These are phyloP conservation scores for Lactarius quietus DNA, from an alignment of 768 basidiomycete species.

Conservation along the genomic window DNA sequence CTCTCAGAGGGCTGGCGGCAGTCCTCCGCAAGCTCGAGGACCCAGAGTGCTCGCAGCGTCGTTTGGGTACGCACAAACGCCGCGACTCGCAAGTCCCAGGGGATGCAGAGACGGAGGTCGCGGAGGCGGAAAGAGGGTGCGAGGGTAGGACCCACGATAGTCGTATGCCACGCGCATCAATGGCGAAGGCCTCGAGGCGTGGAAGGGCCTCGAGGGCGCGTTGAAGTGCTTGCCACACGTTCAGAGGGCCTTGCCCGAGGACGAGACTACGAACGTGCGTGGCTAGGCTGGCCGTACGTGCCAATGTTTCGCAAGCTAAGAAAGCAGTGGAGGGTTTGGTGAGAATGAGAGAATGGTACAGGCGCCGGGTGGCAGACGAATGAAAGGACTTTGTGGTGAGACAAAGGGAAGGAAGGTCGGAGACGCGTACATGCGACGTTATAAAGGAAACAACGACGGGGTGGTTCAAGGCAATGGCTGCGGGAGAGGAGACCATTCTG, in stretches of 20 bases:
- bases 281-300: slow-evolving; percentile 36
- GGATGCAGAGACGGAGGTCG: slow-evolving; percentile 46
- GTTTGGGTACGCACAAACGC: slow-evolving; percentile 48
- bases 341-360: slow-evolving; percentile 45
- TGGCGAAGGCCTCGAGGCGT: slow-evolving; percentile 42
- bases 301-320: slow-evolving; percentile 40
- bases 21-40: slow-evolving; percentile 20
- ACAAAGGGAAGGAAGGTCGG: slow-evolving; percentile 44
- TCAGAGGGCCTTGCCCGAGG: slow-evolving; percentile 27
- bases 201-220: slow-evolving; percentile 42
- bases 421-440: slow-evolving; percentile 35
- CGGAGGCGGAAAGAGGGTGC: slow-evolving; percentile 44
- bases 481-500: not conserved
- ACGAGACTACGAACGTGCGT: slow-evolving; percentile 37
- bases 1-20: not conserved
- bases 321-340: slow-evolving; percentile 36
- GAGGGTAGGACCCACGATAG: slow-evolving; percentile 46
- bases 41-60: slow-evolving; percentile 40
- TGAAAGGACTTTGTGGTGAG: slow-evolving; percentile 47
- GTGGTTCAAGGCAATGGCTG: slow-evolving; percentile 31
- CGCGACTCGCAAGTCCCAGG: slow-evolving; percentile 46
- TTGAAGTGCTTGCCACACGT: slow-evolving; percentile 46
- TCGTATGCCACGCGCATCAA: slow-evolving; percentile 32
- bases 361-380: slow-evolving; percentile 42
- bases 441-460: slow-evolving; percentile 44